Percentiles rank a stretch among this genome's conserved stretches.
Conservation (phyloP, 441 rosid species). For the Pelargonium myrrhifolium region DNA sequence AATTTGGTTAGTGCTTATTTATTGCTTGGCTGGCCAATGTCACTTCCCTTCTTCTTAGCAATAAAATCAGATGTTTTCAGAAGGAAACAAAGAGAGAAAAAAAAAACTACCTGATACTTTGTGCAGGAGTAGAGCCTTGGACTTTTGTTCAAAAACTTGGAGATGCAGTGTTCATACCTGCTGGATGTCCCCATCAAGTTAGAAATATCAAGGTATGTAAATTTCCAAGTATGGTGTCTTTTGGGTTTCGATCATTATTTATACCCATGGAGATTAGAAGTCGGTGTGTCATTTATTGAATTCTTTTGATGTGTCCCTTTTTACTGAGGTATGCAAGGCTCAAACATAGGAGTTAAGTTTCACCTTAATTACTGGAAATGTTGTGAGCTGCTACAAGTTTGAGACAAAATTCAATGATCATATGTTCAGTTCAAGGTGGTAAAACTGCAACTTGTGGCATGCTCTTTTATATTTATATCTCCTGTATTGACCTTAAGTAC, state of each 20-base stretch:
- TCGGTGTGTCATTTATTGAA: not conserved
- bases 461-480: not conserved
- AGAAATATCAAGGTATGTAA: constrained; percentile 68
- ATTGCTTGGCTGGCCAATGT: not conserved
- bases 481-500: not conserved
- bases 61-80: not conserved
- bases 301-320: not conserved
- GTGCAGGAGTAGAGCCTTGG: constrained; percentile 81
- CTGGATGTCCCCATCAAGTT: constrained; percentile 97
- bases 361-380: not conserved
- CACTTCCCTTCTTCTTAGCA: not conserved
- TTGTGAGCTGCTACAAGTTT: not conserved
- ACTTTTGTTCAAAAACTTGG: constrained; percentile 65
- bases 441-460: not conserved
- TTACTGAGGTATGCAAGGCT: not conserved
- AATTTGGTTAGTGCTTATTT: constrained; percentile 45
- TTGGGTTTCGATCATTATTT: not conserved
- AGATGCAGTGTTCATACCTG: no score
- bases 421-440: not conserved
- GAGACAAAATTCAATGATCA: not conserved
- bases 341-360: not conserved
- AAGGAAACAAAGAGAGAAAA: no score
- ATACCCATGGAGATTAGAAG: not conserved
- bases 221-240: not conserved
- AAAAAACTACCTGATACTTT: not conserved